These are phyloP conservation scores for Paramarasmius palmivorus DNA, from an alignment of 1,284 basidiomycete species.

Conservation along the genomic window DNA sequence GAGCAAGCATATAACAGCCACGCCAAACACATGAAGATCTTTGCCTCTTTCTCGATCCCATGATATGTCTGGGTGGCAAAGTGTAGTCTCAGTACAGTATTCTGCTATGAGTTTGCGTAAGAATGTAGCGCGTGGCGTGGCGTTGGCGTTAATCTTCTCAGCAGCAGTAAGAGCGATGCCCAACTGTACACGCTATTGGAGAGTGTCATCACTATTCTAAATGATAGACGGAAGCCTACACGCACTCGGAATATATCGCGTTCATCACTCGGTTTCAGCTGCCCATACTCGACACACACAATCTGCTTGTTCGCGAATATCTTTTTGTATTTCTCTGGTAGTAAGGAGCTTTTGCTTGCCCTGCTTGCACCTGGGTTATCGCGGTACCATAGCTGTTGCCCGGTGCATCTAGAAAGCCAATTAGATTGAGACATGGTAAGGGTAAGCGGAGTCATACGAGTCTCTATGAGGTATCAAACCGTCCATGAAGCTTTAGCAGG, in stretches of 20 bases:
- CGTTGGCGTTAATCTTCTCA: slow-evolving; percentile 69
- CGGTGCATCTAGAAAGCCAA: slow-evolving; percentile 21
- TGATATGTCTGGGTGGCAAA: slow-evolving; percentile 31
- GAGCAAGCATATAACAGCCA: no score
- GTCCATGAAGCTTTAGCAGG: slow-evolving; percentile 3
- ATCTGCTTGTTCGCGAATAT: slow-evolving; percentile 69
- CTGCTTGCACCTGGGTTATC: slow-evolving; percentile 22
- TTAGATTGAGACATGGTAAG: slow-evolving; percentile 2
- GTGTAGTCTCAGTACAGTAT: slow-evolving; percentile 38
- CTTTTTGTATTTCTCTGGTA: slow-evolving; percentile 52
- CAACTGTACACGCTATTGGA: slow-evolving; percentile 64
- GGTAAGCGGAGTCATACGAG: not conserved
- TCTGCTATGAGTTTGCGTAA: slow-evolving; percentile 48
- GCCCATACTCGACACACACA: slow-evolving; percentile 71
- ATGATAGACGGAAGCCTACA: not conserved
- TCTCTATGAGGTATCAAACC: slow-evolving; percentile 2
- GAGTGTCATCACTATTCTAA: not conserved
- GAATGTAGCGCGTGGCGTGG: slow-evolving; percentile 51
- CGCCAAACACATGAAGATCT: slow-evolving; percentile 41
- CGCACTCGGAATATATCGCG: slow-evolving; percentile 74
- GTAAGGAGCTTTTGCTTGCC: slow-evolving; percentile 27
- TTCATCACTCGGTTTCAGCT: slow-evolving; percentile 57
- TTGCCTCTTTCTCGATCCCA: slow-evolving; percentile 60
- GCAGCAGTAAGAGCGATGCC: slow-evolving; percentile 77
- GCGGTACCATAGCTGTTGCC: slow-evolving; percentile 59